Conservation (phyloP, 169 alveolate genomes). For the Plasmodium vivax region DNA sequence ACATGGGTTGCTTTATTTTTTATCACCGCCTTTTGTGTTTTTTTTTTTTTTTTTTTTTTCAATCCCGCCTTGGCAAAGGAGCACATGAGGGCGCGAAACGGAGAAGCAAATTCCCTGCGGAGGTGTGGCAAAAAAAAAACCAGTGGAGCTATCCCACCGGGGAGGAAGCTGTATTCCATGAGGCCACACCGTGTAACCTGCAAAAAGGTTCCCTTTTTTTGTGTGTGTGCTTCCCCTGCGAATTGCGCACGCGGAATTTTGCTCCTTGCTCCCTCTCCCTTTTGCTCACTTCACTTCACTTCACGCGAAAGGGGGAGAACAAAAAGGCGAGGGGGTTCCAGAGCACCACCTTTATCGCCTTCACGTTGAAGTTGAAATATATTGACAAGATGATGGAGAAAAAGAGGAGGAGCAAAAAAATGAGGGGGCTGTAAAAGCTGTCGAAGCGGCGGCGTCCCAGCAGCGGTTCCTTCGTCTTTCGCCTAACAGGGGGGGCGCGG, state of each 20-base stretch:
- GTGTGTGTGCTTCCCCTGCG: background rate
- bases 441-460: conserved; percentile 41
- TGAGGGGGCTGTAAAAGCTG: conserved; percentile 63
- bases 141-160: background rate
- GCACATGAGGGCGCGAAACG: background rate
- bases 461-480: conserved; percentile 55
- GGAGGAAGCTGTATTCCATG: background rate
- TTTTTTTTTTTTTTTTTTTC: background rate
- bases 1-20: background rate
- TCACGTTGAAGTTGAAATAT: conserved; percentile 43
- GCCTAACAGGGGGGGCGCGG: background rate
- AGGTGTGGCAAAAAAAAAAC: background rate
- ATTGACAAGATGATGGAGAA: conserved; percentile 52
- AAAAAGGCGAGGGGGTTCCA: background rate
- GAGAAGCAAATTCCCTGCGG: background rate
- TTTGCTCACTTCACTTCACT: background rate
- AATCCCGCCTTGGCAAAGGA: background rate
- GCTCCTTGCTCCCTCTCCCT: background rate
- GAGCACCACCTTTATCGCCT: background rate
- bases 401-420: conserved; percentile 35
- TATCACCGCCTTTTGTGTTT: background rate
- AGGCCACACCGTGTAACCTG: background rate
- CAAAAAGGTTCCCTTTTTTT: background rate
- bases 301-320: background rate
- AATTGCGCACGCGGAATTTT: background rate